Evolutionary conservation across 164 flowering plant species (phyloP), one percentile per base, ranked within the genome.

Genomic region (Macadamia integrifolia): DNA sequence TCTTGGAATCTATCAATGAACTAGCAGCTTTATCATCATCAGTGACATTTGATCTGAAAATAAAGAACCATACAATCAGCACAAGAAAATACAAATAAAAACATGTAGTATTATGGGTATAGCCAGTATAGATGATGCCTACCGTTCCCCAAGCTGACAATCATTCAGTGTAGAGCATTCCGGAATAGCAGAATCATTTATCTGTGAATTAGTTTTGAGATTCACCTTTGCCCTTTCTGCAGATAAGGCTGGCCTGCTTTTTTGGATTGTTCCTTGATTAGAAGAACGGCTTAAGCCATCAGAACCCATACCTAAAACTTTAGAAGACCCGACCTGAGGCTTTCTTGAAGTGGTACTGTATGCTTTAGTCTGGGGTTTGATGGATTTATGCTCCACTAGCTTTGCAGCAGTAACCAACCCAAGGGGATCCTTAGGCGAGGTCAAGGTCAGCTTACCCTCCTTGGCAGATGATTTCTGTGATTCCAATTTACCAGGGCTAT

Each of bases 171-270:
- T 56, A 35, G 63, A 57, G 58, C 60, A 71, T 15, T 80, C 85
- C 9, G 71, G 44, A 71, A 57, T 28, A 65, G 57, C 69, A 48
- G 67, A 30, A 4, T 82, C 82, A 66, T 56, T 70, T 40, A 69
- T 60, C 58, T 58, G 72, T 23, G 75, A 65, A 62, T 46, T 64
- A 64, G 81, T 58, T 65, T 75, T 84, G 17, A 87, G 80, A 74
- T 85, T 78, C 61, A 28, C 56, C 76, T 83, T 87, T 15, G 72
- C 71, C 70, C 67, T 80, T 57, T 90, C 96, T 15, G 68, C 75
- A 56, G 83, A 76, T 43, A 72, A 62, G 60, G 67, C 46, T 31
- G 79, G 73, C 76, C 66, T 85, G 66, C 55, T 82, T 76, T 73
- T 86, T 66, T 82, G 87, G 70, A 43, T 58, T 5, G 66, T 18